These are phyloP conservation scores for Russula griseocarnosa DNA, from an alignment of 768 basidiomycete species.

Conservation along the genomic window DNA sequence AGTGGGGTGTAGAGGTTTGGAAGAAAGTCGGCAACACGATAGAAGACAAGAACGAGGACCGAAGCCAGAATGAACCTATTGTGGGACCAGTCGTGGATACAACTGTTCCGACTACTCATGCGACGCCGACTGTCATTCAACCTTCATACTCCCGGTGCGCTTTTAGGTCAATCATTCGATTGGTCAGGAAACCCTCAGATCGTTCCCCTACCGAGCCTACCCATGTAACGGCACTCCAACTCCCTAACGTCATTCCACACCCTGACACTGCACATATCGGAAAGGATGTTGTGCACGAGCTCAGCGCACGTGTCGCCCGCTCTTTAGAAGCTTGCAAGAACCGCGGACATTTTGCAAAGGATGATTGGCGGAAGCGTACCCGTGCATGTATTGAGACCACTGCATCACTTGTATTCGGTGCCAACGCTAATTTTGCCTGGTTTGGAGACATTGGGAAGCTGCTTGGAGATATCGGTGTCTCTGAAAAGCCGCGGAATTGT, in stretches of 20 bases:
- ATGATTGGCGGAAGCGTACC: not conserved
- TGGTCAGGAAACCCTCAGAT: too few species aligned
- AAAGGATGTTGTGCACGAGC: too few species aligned
- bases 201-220: too few species aligned
- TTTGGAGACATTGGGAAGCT: not conserved
- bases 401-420: not conserved
- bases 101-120: too few species aligned
- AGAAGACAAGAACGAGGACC: too few species aligned
- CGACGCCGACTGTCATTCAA: too few species aligned
- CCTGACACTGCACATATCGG: not conserved
- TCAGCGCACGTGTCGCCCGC: not conserved
- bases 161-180: too few species aligned
- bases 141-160: too few species aligned
- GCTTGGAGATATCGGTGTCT: not conserved
- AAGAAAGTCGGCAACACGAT: not conserved
- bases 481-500: not conserved
- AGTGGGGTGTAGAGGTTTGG: not conserved
- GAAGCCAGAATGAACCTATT: too few species aligned
- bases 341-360: not conserved
- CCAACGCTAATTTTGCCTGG: not conserved
- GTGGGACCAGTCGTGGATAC: too few species aligned
- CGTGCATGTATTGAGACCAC: constrained; percentile 1
- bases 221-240: not conserved
- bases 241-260: not conserved
- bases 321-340: not conserved